These are phyloP conservation scores for Lotus japonicus DNA, from an alignment of 306 rosid species.

Conservation along the genomic window DNA sequence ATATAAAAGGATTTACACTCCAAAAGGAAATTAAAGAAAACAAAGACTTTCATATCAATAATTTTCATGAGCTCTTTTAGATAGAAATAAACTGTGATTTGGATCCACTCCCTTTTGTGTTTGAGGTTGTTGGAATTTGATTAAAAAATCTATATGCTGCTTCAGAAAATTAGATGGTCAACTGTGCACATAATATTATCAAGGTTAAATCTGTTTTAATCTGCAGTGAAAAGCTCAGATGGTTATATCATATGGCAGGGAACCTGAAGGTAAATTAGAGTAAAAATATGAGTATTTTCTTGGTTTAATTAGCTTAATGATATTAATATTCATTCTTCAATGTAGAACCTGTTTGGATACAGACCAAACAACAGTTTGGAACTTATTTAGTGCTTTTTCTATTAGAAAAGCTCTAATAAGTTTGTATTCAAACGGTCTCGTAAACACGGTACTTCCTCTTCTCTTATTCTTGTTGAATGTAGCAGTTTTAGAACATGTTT, in stretches of 20 bases:
- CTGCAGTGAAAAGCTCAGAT: too few species aligned
- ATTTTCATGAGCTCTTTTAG: neutral
- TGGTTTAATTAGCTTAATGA: neutral
- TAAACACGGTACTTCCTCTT: too few species aligned
- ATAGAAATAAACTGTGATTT: neutral
- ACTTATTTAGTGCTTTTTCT: too few species aligned
- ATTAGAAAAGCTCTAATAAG: too few species aligned
- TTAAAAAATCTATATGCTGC: neutral
- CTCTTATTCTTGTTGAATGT: neutral
- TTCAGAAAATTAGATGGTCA: neutral
- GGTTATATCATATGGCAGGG: too few species aligned
- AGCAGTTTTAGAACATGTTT: neutral
- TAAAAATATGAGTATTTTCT: neutral
- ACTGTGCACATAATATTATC: neutral
- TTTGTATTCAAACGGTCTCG: too few species aligned
- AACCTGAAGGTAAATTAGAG: too few species aligned
- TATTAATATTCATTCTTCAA: neutral
- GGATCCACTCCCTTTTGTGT: neutral
- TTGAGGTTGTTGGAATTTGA: conserved; percentile 10
- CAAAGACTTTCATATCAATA: neutral
- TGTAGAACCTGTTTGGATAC: too few species aligned
- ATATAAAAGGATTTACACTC: neutral
- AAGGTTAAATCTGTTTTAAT: too few species aligned
- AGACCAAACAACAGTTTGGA: too few species aligned
- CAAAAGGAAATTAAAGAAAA: neutral